Evolutionary conservation across 345 rosid genomes (phyloP).

Genomic region (Populus tremula): DNA sequence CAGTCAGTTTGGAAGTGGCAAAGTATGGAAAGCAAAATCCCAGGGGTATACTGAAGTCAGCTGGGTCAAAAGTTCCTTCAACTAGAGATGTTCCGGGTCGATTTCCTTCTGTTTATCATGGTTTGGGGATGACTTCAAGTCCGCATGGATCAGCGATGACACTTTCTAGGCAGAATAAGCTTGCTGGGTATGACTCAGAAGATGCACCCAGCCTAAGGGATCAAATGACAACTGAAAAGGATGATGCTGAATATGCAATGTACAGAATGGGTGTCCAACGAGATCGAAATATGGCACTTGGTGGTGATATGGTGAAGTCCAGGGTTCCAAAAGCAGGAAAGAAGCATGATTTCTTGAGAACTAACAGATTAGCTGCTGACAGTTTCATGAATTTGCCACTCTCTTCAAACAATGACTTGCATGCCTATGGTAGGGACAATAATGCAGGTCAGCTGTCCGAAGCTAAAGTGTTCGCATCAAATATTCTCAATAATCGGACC

Average conservation of each 20-base stretch:
- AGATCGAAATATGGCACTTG: constrained; percentile 35
- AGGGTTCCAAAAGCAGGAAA: constrained; percentile 49
- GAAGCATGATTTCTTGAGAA: constrained; percentile 46
- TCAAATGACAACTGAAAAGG: constrained; percentile 39
- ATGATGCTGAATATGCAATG: constrained; percentile 48
- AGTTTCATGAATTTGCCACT: constrained; percentile 51
- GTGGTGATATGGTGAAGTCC: constrained; percentile 36
- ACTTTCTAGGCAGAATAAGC: constrained; percentile 41
- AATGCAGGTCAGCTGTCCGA: constrained; percentile 34
- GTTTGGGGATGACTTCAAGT: constrained; percentile 48
- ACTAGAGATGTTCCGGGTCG: constrained; percentile 36
- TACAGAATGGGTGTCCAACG: constrained; percentile 57
- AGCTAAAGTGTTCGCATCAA: constrained; percentile 27
- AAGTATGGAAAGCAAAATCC: constrained; percentile 61
- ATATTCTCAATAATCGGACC: constrained; percentile 29
- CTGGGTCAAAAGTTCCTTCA: constrained; percentile 43
- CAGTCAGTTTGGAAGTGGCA: constrained; percentile 33
- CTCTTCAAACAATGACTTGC: constrained; percentile 51
- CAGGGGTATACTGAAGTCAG: constrained; percentile 57
- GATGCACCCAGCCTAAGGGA: constrained; percentile 45
- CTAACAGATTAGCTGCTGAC: constrained; percentile 42
- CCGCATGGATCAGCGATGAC: constrained; percentile 37
- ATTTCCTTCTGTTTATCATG: constrained; percentile 44
- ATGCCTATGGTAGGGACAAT: constrained; percentile 41
- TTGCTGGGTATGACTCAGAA: constrained; percentile 44